These are phyloP conservation scores for Themeda triandra DNA, from an alignment of 176 grass and related monocot species.

Conservation along the genomic window DNA sequence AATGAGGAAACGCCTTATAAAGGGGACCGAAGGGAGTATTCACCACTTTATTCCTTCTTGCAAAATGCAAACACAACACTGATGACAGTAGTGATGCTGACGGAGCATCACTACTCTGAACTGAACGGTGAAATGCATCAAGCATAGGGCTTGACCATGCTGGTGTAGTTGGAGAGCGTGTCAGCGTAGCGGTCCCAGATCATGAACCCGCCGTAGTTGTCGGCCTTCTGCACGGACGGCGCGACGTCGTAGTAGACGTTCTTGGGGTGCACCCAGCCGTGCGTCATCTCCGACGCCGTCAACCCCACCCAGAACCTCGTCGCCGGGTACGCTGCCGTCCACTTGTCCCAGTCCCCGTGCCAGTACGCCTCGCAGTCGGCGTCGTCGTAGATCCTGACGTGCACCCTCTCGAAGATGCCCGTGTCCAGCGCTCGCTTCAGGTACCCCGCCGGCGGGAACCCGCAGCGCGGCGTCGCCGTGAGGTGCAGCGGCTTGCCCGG, in stretches of 20 bases:
- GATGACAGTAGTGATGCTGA: neutral
- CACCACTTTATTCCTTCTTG: no score
- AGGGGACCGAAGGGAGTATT: no score
- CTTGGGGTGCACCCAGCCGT: constrained; percentile 13
- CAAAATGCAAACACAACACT: no score
- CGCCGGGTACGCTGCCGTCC: constrained; percentile 25
- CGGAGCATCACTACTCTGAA: neutral
- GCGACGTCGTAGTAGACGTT: constrained; percentile 6
- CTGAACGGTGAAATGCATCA: neutral
- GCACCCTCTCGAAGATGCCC: constrained; percentile 25
- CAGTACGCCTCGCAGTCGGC: constrained; percentile 9
- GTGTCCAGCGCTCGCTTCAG: neutral
- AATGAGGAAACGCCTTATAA: no score
- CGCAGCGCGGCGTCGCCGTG: constrained; percentile 30
- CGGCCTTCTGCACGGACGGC: constrained; percentile 6
- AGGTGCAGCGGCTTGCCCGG: constrained; percentile 27
- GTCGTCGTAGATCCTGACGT: constrained; percentile 29
- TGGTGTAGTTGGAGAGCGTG: constrained; percentile 6
- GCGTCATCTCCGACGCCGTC: constrained; percentile 3
- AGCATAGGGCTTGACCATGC: neutral
- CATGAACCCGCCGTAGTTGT: constrained; percentile 2
- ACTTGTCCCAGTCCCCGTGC: constrained; percentile 5
- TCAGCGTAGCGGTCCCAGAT: neutral
- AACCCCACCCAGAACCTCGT: constrained; percentile 18
- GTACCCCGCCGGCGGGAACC: neutral